Evolutionary conservation across 2,329 filamentous ascomycete genomes (phyloP).

Genomic region (Exutisphaerella laricina): DNA sequence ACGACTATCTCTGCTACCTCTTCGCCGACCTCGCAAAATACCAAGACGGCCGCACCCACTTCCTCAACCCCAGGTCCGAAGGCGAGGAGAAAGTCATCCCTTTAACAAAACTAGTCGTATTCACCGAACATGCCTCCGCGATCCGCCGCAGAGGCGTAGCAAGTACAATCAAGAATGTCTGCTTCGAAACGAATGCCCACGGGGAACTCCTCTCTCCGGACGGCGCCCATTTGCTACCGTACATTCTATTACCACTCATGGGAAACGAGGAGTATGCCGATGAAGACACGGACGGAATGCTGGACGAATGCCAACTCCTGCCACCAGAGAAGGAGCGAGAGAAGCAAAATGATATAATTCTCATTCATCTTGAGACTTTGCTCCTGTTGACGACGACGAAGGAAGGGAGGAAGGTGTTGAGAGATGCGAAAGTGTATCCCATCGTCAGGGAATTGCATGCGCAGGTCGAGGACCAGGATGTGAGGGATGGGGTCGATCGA

Average conservation of each 20-base stretch:
- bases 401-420: constrained; percentile 67
- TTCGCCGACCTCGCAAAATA: constrained; percentile 85
- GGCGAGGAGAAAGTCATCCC: constrained; percentile 61
- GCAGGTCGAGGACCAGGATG: constrained; percentile 68
- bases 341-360: constrained; percentile 65
- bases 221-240: constrained; percentile 76
- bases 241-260: constrained; percentile 80
- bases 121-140: constrained; percentile 81
- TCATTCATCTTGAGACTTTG: constrained; percentile 84
- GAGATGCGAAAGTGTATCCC: constrained; percentile 77
- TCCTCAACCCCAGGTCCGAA: constrained; percentile 39
- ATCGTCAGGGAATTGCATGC: constrained; percentile 81
- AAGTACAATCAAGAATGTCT: constrained; percentile 87
- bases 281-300: constrained; percentile 80
- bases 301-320: constrained; percentile 82
- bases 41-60: constrained; percentile 57
- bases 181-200: constrained; percentile 75
- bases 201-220: constrained; percentile 56
- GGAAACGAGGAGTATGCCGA: constrained; percentile 83
- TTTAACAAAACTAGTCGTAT: constrained; percentile 85
- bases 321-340: constrained; percentile 87
- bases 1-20: constrained; percentile 88
- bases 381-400: constrained; percentile 74
- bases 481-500: constrained; percentile 79
- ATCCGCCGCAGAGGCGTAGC: constrained; percentile 91